Conservation (phyloP, 352 stramenopile species). For the Globisporangium perplexum region DNA sequence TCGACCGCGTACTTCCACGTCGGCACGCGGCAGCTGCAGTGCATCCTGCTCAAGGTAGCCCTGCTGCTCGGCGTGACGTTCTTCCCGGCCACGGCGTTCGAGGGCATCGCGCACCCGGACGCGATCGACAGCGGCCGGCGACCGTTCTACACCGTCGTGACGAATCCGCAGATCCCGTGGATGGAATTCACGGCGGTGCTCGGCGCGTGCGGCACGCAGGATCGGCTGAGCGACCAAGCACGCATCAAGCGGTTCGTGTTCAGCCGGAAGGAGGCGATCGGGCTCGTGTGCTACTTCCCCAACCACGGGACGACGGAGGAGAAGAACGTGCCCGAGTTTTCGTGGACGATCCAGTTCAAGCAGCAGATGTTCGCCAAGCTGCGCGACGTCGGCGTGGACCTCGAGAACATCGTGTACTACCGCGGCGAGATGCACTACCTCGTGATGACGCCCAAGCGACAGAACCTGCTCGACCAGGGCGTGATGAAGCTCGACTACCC, state of each 20-base stretch:
- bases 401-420: conserved; percentile 87
- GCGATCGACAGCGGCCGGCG: conserved; percentile 46
- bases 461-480: conserved; percentile 70
- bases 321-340: conserved; percentile 77
- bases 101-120: conserved; percentile 45
- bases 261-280: conserved; percentile 74
- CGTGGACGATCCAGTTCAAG: conserved; percentile 85
- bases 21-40: conserved; percentile 78
- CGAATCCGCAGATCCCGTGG: conserved; percentile 73
- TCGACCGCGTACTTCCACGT: conserved; percentile 84
- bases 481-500: conserved; percentile 67
- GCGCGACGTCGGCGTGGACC: conserved; percentile 58
- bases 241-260: conserved; percentile 78
- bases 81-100: conserved; percentile 57
- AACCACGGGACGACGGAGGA: conserved; percentile 68
- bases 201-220: conserved; percentile 59
- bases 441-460: conserved; percentile 77
- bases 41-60: conserved; percentile 79
- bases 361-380: conserved; percentile 80
- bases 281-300: conserved; percentile 78
- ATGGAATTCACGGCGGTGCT: conserved; percentile 73
- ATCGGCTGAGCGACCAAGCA: conserved; percentile 52
- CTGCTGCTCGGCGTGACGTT: conserved; percentile 67
- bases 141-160: conserved; percentile 65
- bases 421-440: conserved; percentile 84